These are phyloP conservation scores for Trichoderma erinaceum DNA, from an alignment of 495 filamentous ascomycete species.

Conservation along the genomic window DNA sequence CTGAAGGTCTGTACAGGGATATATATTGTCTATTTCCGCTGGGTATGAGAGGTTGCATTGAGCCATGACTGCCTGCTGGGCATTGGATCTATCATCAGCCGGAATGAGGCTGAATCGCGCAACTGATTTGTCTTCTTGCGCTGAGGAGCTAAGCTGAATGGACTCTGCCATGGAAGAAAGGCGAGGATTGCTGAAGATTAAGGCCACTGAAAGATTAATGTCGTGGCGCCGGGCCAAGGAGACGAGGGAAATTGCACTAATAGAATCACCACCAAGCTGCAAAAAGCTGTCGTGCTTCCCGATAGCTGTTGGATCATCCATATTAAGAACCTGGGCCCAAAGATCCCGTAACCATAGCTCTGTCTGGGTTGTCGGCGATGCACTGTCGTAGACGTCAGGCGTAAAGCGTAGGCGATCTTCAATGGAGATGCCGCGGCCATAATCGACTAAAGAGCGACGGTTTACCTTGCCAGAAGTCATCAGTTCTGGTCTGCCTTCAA, in stretches of 20 bases:
- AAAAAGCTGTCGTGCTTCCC: slow-evolving; percentile 12
- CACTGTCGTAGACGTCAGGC: slow-evolving; percentile 21
- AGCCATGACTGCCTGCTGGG: not conserved
- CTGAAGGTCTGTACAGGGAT: slow-evolving; percentile 52
- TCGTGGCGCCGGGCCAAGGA: not conserved
- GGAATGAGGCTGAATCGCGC: not conserved
- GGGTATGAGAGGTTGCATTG: not conserved
- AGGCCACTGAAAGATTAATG: slow-evolving; percentile 2
- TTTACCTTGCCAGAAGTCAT: slow-evolving; percentile 2
- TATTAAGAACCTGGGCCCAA: slow-evolving; percentile 8
- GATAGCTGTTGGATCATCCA: not conserved
- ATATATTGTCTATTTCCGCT: not conserved
- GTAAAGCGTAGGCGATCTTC: slow-evolving; percentile 21
- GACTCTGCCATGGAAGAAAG: not conserved
- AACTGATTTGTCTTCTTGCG: not conserved
- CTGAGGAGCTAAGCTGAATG: not conserved
- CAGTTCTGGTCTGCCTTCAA: slow-evolving; percentile 8
- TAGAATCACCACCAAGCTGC: slow-evolving; percentile 10
- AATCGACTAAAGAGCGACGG: not conserved
- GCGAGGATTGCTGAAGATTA: slow-evolving; percentile 42
- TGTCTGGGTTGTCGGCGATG: not conserved
- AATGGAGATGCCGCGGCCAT: not conserved
- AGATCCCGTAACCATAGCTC: not conserved
- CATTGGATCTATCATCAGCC: not conserved
- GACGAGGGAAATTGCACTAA: not conserved